phyloP scores from a whole-genome alignment of 2,329 filamentous ascomycete genomes.

The Neonectria neomacrospora region DNA sequence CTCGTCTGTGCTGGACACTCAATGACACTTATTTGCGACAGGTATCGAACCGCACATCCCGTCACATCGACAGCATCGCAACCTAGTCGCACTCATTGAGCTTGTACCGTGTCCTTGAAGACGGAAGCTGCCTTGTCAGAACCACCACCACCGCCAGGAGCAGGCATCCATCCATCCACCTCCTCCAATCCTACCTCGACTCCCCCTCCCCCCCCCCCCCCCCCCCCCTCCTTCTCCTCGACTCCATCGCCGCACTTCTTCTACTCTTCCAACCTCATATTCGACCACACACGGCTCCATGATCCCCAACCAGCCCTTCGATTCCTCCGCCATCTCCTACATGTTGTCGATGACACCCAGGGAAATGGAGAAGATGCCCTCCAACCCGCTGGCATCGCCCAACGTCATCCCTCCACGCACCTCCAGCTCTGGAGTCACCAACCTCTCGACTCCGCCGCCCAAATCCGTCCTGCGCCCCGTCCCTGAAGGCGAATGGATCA shows the following conservation, averaged over 20 bases:
- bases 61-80: not conserved
- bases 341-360: slow-evolving; percentile 41
- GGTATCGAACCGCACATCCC: slow-evolving; percentile 2
- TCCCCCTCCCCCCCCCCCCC: not conserved
- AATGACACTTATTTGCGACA: slow-evolving; percentile 14
- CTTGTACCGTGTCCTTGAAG: slow-evolving; percentile 15
- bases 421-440: slow-evolving; percentile 59
- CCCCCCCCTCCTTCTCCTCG: not conserved
- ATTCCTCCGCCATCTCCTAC: slow-evolving; percentile 33
- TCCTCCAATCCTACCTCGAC: not conserved
- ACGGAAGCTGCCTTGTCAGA: slow-evolving; percentile 22
- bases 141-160: slow-evolving; percentile 11
- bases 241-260: not conserved
- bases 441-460: slow-evolving; percentile 46
- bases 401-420: slow-evolving; percentile 78
- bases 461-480: slow-evolving; percentile 60
- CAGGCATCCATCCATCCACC: slow-evolving; percentile 18
- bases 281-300: slow-evolving; percentile 25
- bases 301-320: slow-evolving; percentile 37
- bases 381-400: slow-evolving; percentile 55
- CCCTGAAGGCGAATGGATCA: slow-evolving; percentile 71
- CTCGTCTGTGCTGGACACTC: slow-evolving; percentile 13
- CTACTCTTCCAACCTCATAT: not conserved
- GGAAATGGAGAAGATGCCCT: slow-evolving; percentile 41
- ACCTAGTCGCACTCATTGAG: slow-evolving; percentile 1